These are phyloP conservation scores for Rugonectria rugulosa DNA, from an alignment of 2,329 filamentous ascomycete species.

Conservation along the genomic window DNA sequence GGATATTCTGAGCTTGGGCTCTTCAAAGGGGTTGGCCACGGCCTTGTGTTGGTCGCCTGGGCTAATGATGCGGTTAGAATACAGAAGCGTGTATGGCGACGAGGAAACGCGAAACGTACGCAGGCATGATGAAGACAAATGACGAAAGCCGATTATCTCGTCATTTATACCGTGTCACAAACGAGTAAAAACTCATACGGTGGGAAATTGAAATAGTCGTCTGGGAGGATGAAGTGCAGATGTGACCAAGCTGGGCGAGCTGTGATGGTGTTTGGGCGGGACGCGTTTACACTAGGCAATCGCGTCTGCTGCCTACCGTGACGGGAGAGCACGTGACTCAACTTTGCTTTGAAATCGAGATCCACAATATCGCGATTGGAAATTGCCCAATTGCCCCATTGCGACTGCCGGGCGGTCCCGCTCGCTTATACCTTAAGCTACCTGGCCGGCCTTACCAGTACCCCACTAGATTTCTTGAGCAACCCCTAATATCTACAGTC, in stretches of 20 bases:
- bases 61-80: conserved; percentile 50
- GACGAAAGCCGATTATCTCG: conserved; percentile 23
- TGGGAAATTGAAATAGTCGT: not conserved
- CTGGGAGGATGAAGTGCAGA: not conserved
- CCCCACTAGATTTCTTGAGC: no score
- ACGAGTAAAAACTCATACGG: not conserved
- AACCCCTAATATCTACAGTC: no score
- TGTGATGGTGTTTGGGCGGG: conserved; percentile 14
- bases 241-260: not conserved
- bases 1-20: conserved; percentile 70
- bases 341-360: conserved; percentile 9
- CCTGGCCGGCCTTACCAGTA: conserved; percentile 25
- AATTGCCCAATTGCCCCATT: not conserved
- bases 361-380: conserved; percentile 7
- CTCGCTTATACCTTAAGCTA: not conserved
- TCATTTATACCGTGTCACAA: conserved; percentile 33
- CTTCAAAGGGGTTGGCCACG: conserved; percentile 82
- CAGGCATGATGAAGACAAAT: conserved; percentile 49
- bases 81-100: not conserved
- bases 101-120: conserved; percentile 40
- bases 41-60: conserved; percentile 70
- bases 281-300: conserved; percentile 37
- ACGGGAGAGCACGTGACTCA: conserved; percentile 43
- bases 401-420: conserved; percentile 21
- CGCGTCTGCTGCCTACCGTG: conserved; percentile 28